Evolutionary conservation across 495 filamentous ascomycete genomes (phyloP).

Genomic region (Penicillium ochrochloron): DNA sequence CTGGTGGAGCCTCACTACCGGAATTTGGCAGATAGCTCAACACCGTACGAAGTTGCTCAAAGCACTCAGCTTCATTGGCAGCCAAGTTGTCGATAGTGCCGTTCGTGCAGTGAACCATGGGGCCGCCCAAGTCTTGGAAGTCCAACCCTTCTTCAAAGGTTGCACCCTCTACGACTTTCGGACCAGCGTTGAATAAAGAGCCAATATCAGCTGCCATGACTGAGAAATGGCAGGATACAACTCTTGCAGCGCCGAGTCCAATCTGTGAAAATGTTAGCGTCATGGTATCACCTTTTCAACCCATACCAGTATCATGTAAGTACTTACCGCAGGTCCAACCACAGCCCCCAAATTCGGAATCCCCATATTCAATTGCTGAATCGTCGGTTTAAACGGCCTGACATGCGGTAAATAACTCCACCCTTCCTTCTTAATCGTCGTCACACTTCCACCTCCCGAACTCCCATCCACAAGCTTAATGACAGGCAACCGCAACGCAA

Average conservation of each 20-base stretch:
- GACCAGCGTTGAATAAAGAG: conserved; percentile 65
- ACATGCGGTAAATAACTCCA: conserved; percentile 63
- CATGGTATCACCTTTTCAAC: not conserved
- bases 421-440: conserved; percentile 57
- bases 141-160: conserved; percentile 64
- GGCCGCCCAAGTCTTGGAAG: conserved; percentile 60
- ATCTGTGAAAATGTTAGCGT: conserved; percentile 39
- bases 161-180: conserved; percentile 63
- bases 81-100: conserved; percentile 70
- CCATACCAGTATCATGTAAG: not conserved
- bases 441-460: conserved; percentile 65
- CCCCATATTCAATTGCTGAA: conserved; percentile 62
- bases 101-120: conserved; percentile 64
- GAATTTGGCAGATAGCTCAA: conserved; percentile 60
- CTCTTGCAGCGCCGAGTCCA: conserved; percentile 64
- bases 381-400: conserved; percentile 51
- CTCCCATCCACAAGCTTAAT: conserved; percentile 67
- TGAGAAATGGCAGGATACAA: conserved; percentile 65
- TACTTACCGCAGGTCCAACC: conserved; percentile 58
- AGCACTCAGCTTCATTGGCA: conserved; percentile 61
- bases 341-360: conserved; percentile 68
- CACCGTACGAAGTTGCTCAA: conserved; percentile 61
- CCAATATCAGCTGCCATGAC: conserved; percentile 69
- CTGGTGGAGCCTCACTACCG: conserved; percentile 57
- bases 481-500: conserved; percentile 58